A percentile compares a stretch with the other conserved stretches of the same genome.
Evolutionary conservation across 2,329 filamentous ascomycete genomes (phyloP).

Genomic region (Diaporthe australafricana): DNA sequence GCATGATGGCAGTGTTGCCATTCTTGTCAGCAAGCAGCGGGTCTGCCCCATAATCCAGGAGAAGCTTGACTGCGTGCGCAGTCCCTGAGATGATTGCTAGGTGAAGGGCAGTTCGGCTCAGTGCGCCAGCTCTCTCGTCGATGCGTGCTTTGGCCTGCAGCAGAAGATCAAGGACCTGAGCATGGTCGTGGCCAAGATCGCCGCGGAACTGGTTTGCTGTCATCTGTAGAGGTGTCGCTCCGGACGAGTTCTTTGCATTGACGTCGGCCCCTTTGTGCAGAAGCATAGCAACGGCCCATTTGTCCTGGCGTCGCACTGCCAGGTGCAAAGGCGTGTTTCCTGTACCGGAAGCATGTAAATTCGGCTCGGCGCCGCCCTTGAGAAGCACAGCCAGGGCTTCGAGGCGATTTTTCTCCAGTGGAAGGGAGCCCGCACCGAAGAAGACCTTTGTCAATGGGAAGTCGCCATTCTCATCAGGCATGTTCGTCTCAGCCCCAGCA

Average conservation of each 20-base stretch:
- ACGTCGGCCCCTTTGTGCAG: constrained; percentile 31
- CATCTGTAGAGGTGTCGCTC: constrained; percentile 32
- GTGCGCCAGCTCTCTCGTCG: constrained; percentile 31
- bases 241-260: constrained; percentile 25
- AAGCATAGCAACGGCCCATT: constrained; percentile 29
- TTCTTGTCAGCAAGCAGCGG: background rate
- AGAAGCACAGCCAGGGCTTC: constrained; percentile 32
- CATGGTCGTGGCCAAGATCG: constrained; percentile 29
- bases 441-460: constrained; percentile 32
- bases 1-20: constrained; percentile 23
- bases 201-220: constrained; percentile 34
- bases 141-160: constrained; percentile 20
- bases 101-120: constrained; percentile 30
- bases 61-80: constrained; percentile 27
- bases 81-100: constrained; percentile 22
- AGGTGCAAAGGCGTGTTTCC: constrained; percentile 31
- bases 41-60: constrained; percentile 26
- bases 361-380: constrained; percentile 28
- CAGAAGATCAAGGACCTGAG: constrained; percentile 30
- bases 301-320: constrained; percentile 32
- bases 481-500: constrained; percentile 19
- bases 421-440: constrained; percentile 17
- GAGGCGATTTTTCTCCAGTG: constrained; percentile 25
- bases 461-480: constrained; percentile 31
- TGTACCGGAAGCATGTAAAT: constrained; percentile 30